phyloP scores from a whole-genome alignment of 768 basidiomycete species.

The Cyclocybe aegerita region DNA sequence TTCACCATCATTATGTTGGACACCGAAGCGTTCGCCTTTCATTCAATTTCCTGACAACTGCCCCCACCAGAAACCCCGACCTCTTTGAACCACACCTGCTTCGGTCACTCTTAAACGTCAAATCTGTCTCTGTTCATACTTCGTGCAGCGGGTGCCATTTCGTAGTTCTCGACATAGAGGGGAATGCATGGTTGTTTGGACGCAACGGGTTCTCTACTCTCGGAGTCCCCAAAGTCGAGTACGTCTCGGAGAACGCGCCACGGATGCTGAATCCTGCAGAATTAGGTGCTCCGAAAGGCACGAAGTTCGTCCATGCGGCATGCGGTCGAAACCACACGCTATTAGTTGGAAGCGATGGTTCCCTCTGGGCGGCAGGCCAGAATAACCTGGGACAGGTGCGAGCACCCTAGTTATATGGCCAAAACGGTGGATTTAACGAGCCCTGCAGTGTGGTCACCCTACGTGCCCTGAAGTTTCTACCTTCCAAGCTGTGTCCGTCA shows the following conservation, averaged over 20 bases:
- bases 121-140: slow-evolving; percentile 68
- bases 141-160: slow-evolving; percentile 78
- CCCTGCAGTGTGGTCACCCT: slow-evolving; percentile 66
- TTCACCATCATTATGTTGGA: slow-evolving; percentile 3
- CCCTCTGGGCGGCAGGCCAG: slow-evolving; percentile 80
- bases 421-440: background rate
- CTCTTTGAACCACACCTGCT: slow-evolving; percentile 87
- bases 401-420: background rate
- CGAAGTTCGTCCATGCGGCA: slow-evolving; percentile 78
- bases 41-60: background rate
- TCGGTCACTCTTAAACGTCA: slow-evolving; percentile 82
- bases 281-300: slow-evolving; percentile 55
- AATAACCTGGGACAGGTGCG: slow-evolving; percentile 83
- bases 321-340: slow-evolving; percentile 82
- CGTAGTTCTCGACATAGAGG: slow-evolving; percentile 70
- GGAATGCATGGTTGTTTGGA: slow-evolving; percentile 89
- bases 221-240: slow-evolving; percentile 55
- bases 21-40: slow-evolving; percentile 3
- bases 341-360: slow-evolving; percentile 78
- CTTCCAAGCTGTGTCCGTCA: slow-evolving; percentile 64
- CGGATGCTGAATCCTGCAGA: slow-evolving; percentile 56
- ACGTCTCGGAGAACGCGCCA: slow-evolving; percentile 76
- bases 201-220: slow-evolving; percentile 72
- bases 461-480: slow-evolving; percentile 60
- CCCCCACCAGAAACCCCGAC: slow-evolving; percentile 60